Percentiles rank a stretch among this genome's conserved stretches.
Evolutionary conservation across 441 rosid genomes (phyloP).

Genomic region (Croton setiger): DNA sequence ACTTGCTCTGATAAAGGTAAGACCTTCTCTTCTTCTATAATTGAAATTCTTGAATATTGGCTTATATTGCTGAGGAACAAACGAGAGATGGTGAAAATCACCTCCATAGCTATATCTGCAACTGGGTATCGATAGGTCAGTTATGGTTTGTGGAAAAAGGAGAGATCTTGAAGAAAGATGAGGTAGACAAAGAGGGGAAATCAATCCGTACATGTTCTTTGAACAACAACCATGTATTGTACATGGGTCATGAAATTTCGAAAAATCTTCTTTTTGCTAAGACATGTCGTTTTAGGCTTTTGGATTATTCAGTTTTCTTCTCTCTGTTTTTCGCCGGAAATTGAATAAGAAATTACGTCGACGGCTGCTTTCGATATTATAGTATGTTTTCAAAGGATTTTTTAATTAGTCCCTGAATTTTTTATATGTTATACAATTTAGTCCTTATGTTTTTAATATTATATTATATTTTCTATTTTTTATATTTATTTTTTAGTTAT

Average conservation of each 20-base stretch:
- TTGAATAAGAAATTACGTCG: background rate
- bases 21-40: conserved; percentile 32
- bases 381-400: no score
- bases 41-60: conserved; percentile 27
- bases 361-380: background rate
- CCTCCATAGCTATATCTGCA: conserved; percentile 32
- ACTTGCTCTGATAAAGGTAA: conserved; percentile 44
- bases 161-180: conserved; percentile 37
- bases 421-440: no score
- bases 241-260: background rate
- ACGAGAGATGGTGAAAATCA: conserved; percentile 18
- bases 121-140: conserved; percentile 31
- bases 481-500: no score
- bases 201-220: conserved; percentile 42
- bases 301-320: background rate
- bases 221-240: conserved; percentile 14
- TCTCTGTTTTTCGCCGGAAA: background rate
- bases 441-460: no score
- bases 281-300: conserved; percentile 1
- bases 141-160: conserved; percentile 30
- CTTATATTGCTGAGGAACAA: conserved; percentile 18
- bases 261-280: background rate
- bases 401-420: no score
- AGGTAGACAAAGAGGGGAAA: conserved; percentile 23
- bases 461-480: no score